phyloP scores from a whole-genome alignment of 2,329 filamentous ascomycete species.

The Stylonectria norvegica region DNA sequence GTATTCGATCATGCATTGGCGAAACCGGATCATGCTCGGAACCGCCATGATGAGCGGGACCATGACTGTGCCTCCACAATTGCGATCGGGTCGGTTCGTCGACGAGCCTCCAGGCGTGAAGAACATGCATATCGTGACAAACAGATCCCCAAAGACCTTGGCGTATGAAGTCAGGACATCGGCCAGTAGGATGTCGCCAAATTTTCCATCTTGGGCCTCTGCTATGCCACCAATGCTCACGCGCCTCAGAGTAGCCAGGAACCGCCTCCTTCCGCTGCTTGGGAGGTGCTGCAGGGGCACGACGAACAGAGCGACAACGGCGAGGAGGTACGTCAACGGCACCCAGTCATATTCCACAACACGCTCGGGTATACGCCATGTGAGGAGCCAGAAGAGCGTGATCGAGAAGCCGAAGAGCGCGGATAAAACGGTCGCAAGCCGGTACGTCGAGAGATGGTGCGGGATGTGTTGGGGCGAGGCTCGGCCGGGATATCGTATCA shows the following conservation, averaged over 20 bases:
- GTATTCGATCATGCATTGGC: constrained; percentile 91
- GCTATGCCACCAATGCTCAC: constrained; percentile 83
- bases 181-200: constrained; percentile 88
- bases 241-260: constrained; percentile 72
- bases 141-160: constrained; percentile 86
- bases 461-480: constrained; percentile 65
- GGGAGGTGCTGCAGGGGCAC: constrained; percentile 68
- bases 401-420: constrained; percentile 69
- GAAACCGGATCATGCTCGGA: constrained; percentile 80
- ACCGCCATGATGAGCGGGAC: constrained; percentile 82
- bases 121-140: constrained; percentile 90
- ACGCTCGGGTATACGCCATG: constrained; percentile 63
- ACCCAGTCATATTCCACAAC: constrained; percentile 80
- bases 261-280: constrained; percentile 67
- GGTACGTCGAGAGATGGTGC: constrained; percentile 81
- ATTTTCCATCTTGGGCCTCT: constrained; percentile 83
- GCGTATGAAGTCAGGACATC: constrained; percentile 95
- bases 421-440: constrained; percentile 74
- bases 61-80: constrained; percentile 72
- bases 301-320: constrained; percentile 68
- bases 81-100: constrained; percentile 75
- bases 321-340: constrained; percentile 76
- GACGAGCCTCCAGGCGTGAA: constrained; percentile 67
- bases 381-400: constrained; percentile 78
- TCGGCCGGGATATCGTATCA: constrained; percentile 82